Evolutionary conservation across 2,329 filamentous ascomycete genomes (phyloP), one percentile per base, ranked within the genome.

Genomic region (Plectosphaerella plurivora): DNA sequence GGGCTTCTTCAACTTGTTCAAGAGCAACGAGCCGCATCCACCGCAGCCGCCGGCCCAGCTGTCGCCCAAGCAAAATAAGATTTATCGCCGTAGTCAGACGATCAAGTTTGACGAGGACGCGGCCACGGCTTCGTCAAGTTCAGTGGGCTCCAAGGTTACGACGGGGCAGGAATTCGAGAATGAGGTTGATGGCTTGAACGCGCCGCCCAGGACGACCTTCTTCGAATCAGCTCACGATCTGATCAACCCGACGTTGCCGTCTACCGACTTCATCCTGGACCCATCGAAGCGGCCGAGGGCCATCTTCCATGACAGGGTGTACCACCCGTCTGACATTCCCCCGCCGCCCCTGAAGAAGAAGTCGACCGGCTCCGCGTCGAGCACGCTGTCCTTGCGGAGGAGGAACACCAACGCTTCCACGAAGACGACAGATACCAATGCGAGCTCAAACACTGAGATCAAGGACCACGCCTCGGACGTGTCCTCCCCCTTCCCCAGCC

Each of bases 221-320:
- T 96, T 99, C 55, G 94, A 99, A 71, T 92, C 93, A 5, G 94
- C 94, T 1, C 90, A 91, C 11, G 93, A 99, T 67, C 74, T 99
- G 3, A 80, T 99, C 41, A 95, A 93, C 65, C 94, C 94, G 5
- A 93, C 91, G 47, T 72, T 97, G 35, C 93, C 94, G 15, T 81
- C 88, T 0, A 76, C 83, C 3, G 86, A 91, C 45, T 99, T 91
- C 68, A 76, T 99, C 37, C 81, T 92, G 49, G 88, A 97, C 60
- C 93, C 94, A 8, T 79, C 86, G 2, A 87, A 83, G 49, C 86
- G 94, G 15, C 85, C 91, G 1, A 83, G 91, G 46, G 93, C 93
- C 2, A 99, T 99, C 55, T 97, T 97, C 69, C 94, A 99, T 68
- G 94, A 99, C 67, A 87, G 94, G 11, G 83, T 99, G 15, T 99